phyloP scores from a whole-genome alignment of 768 basidiomycete genomes.

The Candolleomyces efflorescens region DNA sequence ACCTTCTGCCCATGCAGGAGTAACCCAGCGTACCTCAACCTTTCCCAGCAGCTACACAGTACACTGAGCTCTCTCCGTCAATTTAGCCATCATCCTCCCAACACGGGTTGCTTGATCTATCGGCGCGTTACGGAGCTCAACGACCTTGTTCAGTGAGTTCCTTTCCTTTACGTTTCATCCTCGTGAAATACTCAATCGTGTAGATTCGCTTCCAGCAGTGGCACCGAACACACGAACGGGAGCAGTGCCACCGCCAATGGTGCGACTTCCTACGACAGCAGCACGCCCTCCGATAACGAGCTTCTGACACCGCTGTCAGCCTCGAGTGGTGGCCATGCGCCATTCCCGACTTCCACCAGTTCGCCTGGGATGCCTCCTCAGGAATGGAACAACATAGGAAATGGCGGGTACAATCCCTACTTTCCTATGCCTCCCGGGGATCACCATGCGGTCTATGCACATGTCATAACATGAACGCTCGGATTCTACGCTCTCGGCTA shows the following conservation, averaged over 20 bases:
- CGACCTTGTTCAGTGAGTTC: slow-evolving; percentile 62
- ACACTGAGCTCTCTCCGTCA: slow-evolving; percentile 56
- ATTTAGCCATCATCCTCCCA: slow-evolving; percentile 53
- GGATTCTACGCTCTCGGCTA: not conserved
- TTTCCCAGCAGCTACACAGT: slow-evolving; percentile 60
- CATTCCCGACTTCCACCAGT: slow-evolving; percentile 35
- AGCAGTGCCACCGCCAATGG: slow-evolving; percentile 12
- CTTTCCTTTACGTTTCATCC: slow-evolving; percentile 4
- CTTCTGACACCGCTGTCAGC: slow-evolving; percentile 51
- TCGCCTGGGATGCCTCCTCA: slow-evolving; percentile 51
- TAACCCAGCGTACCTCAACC: slow-evolving; percentile 56
- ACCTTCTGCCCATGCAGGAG: slow-evolving; percentile 59
- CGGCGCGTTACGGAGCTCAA: slow-evolving; percentile 58
- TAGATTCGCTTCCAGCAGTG: slow-evolving; percentile 28
- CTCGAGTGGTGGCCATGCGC: slow-evolving; percentile 40
- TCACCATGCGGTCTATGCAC: slow-evolving; percentile 53
- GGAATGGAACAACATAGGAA: slow-evolving; percentile 57
- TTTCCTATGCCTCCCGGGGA: slow-evolving; percentile 52
- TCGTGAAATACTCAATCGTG: not conserved
- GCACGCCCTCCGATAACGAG: slow-evolving; percentile 62
- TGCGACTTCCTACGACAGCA: slow-evolving; percentile 50
- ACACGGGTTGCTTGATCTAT: slow-evolving; percentile 51
- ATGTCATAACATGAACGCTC: slow-evolving; percentile 47
- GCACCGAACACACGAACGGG: slow-evolving; percentile 46
- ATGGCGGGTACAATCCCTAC: slow-evolving; percentile 62